Conservation (phyloP, 164 flowering plant genomes). For the Pachysandra terminalis region DNA sequence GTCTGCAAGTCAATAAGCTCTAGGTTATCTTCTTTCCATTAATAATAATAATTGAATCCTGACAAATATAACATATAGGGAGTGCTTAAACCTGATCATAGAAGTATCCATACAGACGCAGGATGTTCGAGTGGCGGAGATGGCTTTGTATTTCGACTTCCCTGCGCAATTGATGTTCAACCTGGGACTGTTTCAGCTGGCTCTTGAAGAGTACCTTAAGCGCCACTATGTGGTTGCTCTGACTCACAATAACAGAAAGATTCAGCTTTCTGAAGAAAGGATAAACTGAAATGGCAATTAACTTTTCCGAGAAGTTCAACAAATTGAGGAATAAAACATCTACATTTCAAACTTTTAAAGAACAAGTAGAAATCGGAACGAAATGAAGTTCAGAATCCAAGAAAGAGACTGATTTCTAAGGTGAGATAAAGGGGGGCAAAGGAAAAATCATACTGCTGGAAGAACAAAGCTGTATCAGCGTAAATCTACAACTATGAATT, state of each 20-base stretch:
- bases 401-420: neutral
- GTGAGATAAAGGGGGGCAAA: no score
- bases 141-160: conserved; percentile 98
- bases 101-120: conserved; percentile 91
- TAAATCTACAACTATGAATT: no score
- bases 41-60: neutral
- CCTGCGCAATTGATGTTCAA: conserved; percentile 93
- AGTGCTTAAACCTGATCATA: conserved; percentile 70
- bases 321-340: neutral
- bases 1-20: conserved; percentile 47
- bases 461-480: no score
- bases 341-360: neutral
- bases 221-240: conserved; percentile 96
- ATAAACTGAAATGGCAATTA: neutral
- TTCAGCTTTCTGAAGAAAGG: neutral
- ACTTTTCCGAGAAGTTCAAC: neutral
- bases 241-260: conserved; percentile 13
- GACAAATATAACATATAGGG: neutral
- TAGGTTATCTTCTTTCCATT: neutral
- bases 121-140: conserved; percentile 81
- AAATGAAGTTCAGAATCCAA: neutral
- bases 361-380: neutral
- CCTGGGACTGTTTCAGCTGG: conserved; percentile 93
- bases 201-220: conserved; percentile 92
- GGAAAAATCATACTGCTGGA: no score